Percentiles rank a stretch among this genome's conserved stretches.
Evolutionary conservation across 495 filamentous ascomycete species (phyloP).

Genomic region (Pseudomonodictys pantanalensis): DNA sequence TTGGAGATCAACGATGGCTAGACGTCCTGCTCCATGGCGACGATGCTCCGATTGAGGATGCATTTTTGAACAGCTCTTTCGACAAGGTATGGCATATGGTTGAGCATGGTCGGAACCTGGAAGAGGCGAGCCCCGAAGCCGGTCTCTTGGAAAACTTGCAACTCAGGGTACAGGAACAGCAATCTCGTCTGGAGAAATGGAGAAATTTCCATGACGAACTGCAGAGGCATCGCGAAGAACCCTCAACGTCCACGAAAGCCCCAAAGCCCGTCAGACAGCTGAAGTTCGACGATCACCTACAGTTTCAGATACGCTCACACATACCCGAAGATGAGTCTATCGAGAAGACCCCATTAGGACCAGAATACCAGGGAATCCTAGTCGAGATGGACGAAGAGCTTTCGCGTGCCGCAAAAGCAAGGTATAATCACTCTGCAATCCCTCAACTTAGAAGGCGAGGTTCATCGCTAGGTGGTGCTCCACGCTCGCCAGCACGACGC

Average conservation of each 20-base stretch:
- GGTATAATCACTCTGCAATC: slow-evolving; percentile 4
- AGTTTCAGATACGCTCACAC: slow-evolving; percentile 11
- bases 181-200: slow-evolving; percentile 66
- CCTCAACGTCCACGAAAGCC: not conserved
- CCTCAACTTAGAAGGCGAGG: slow-evolving; percentile 6
- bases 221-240: slow-evolving; percentile 28
- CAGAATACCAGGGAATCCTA: slow-evolving; percentile 22
- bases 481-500: slow-evolving; percentile 11
- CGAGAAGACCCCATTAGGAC: not conserved
- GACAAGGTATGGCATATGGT: slow-evolving; percentile 64
- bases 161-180: slow-evolving; percentile 59
- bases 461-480: slow-evolving; percentile 12
- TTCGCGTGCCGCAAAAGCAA: slow-evolving; percentile 1
- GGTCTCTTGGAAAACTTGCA: slow-evolving; percentile 65
- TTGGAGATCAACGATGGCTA: slow-evolving; percentile 67
- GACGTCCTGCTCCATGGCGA: slow-evolving; percentile 66
- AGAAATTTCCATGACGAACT: slow-evolving; percentile 58
- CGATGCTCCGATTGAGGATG: slow-evolving; percentile 54
- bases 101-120: slow-evolving; percentile 50
- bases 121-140: slow-evolving; percentile 50
- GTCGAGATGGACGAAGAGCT: slow-evolving; percentile 26
- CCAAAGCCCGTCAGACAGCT: not conserved
- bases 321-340: not conserved
- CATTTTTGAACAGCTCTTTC: slow-evolving; percentile 62
- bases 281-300: slow-evolving; percentile 20